phyloP scores from a whole-genome alignment of 208 protist species.

The Balamuthia mandrillaris region DNA sequence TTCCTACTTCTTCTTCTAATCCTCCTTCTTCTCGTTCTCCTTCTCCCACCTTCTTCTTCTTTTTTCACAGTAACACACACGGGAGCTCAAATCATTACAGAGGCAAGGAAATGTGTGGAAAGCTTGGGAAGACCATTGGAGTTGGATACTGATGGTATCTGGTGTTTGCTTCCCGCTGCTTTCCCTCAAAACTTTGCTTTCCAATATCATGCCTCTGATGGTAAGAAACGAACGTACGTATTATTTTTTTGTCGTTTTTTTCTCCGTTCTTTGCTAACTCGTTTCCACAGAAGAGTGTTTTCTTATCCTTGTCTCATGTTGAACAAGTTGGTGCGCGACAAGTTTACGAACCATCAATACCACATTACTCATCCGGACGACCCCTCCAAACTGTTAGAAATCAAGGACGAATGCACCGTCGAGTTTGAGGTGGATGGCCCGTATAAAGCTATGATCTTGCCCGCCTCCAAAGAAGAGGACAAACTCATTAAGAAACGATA shows the following conservation, averaged over 20 bases:
- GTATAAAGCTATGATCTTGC: slow-evolving; percentile 98
- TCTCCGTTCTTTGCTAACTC: background rate
- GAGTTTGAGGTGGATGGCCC: slow-evolving; percentile 99
- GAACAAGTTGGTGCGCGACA: slow-evolving; percentile 94
- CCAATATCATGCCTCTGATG: slow-evolving; percentile 69
- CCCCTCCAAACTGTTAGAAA: background rate
- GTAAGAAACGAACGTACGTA: background rate
- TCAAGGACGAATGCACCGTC: slow-evolving; percentile 93
- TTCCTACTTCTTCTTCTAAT: no score
- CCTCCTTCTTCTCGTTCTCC: background rate
- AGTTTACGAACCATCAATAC: slow-evolving; percentile 99
- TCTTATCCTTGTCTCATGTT: slow-evolving; percentile 98
- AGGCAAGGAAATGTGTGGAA: slow-evolving; percentile 92
- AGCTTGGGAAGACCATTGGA: slow-evolving; percentile 97
- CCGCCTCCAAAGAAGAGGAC: slow-evolving; percentile 96
- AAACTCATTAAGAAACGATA: slow-evolving; percentile 97
- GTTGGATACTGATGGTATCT: slow-evolving; percentile 99
- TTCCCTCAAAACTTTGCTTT: slow-evolving; percentile 96
- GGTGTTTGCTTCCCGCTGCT: slow-evolving; percentile 95
- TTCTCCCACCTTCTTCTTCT: background rate
- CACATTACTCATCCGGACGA: slow-evolving; percentile 70
- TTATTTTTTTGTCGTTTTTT: background rate
- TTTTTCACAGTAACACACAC: slow-evolving; percentile 84
- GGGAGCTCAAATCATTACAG: slow-evolving; percentile 98
- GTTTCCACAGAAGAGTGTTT: slow-evolving; percentile 35